Base-by-base conservation (phyloP, 768 basidiomycete genomes). In the Trametes cingulata region DNA sequence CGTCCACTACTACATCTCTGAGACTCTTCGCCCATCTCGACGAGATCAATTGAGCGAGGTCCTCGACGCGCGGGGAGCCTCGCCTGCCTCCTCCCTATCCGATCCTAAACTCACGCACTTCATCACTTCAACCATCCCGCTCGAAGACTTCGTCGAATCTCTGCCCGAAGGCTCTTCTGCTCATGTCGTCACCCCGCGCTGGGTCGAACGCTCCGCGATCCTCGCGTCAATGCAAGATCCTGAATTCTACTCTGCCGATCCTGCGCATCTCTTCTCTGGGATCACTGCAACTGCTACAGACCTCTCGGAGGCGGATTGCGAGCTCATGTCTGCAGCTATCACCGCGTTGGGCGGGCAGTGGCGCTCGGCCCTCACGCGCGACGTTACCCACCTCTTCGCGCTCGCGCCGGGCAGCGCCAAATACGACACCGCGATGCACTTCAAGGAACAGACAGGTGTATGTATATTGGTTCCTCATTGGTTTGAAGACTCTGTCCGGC, bases 341-440 rank as follows among this genome's bases (percentile, higher is more conserved):
- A 79, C 80, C 1, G 83, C 86, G 0, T 82, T 91, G 3, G 94
- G 95, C 2, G 95, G 95, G 0, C 87, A 91, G 71, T 92, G 86
- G 85, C 82, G 91, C 24, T 74, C 75, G 0, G 85, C 84, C 9
- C 81, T 95, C 49, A 94, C 93, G 0, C 80, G 82, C 58, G 94
- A 96, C 58, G 88, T 93, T 20, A 95, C 95, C 0, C 95, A 96
- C 70, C 81, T 96, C 50, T 90, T 95, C 65, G 84, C 85, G 29
- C 73, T 87, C 35, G 73, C 76, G 52, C 50, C 69, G 0, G 76
- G 76, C 2, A 84, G 84, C 5, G 64, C 60, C 52, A 73, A 80
- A 69, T 81, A 80, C 67, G 69, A 75, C 33, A 78, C 75, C 2
- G 79, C 81, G 29, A 75, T 88, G 63, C 83, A 87, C 63, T 86